These are phyloP conservation scores for Pichia sp. DNA, from an alignment of 1,139 yeast genomes.

Conservation along the genomic window DNA sequence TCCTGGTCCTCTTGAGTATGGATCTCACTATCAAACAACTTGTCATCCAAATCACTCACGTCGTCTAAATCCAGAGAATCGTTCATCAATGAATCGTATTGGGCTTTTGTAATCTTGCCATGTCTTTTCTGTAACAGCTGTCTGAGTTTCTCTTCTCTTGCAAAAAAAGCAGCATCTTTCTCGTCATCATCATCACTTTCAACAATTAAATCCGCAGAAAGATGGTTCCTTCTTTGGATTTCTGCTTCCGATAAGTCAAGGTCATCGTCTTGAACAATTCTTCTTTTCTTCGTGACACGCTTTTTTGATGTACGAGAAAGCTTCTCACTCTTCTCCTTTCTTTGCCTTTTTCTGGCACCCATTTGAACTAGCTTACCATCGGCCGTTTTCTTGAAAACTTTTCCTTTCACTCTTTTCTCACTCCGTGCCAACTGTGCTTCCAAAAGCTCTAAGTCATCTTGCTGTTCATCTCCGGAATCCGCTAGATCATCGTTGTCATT, in stretches of 20 bases:
- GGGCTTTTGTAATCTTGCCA: constrained; percentile 14
- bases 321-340: constrained; percentile 8
- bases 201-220: constrained; percentile 47
- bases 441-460: constrained; percentile 18
- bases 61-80: constrained; percentile 9
- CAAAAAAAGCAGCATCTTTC: constrained; percentile 44
- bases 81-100: constrained; percentile 8
- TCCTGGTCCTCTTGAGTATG: not conserved
- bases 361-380: constrained; percentile 7
- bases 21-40: not conserved
- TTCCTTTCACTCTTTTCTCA: constrained; percentile 16
- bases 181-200: constrained; percentile 67
- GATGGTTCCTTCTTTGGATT: constrained; percentile 15
- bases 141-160: constrained; percentile 48
- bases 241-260: constrained; percentile 10
- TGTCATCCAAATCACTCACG: constrained; percentile 9
- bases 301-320: not conserved
- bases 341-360: constrained; percentile 8
- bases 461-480: constrained; percentile 6
- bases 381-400: constrained; percentile 15
- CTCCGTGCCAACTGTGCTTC: constrained; percentile 18
- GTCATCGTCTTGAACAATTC: constrained; percentile 8
- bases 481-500: constrained; percentile 13
- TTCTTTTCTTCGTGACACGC: constrained; percentile 9
- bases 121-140: constrained; percentile 25